A percentile compares a stretch with the other conserved stretches of the same genome.
These are phyloP conservation scores for Penicillium samsonianum DNA, from an alignment of 495 filamentous ascomycete genomes.

Conservation along the genomic window DNA sequence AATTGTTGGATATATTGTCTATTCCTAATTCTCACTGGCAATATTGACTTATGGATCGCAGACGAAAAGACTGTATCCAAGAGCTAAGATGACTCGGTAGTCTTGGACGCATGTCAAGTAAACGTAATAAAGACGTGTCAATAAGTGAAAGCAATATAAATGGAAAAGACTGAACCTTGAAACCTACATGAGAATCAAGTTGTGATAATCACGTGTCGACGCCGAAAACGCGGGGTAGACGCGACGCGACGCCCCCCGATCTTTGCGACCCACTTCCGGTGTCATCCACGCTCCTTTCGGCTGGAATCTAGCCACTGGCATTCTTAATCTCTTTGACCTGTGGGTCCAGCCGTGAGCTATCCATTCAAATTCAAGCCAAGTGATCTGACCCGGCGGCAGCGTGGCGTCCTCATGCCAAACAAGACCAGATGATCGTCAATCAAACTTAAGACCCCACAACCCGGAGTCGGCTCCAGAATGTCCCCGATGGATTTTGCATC, in stretches of 20 bases:
- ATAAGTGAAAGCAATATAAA: neutral
- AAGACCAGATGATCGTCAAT: constrained; percentile 3
- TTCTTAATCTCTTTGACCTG: neutral
- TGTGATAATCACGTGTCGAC: neutral
- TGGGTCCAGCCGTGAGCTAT: neutral
- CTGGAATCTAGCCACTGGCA: neutral
- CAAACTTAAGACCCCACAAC: neutral
- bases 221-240: neutral
- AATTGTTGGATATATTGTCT: neutral
- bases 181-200: neutral
- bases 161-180: neutral
- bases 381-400: neutral
- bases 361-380: neutral
- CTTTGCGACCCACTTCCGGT: neutral
- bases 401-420: neutral
- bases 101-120: too few species aligned
- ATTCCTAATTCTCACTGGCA: neutral
- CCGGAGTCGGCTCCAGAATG: neutral
- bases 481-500: constrained; percentile 1
- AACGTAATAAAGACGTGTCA: neutral
- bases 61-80: neutral
- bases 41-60: neutral
- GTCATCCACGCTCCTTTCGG: neutral
- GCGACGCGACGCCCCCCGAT: neutral
- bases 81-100: neutral